These are phyloP conservation scores for Phytopythium montanum DNA, from an alignment of 352 stramenopile species.

Conservation along the genomic window DNA sequence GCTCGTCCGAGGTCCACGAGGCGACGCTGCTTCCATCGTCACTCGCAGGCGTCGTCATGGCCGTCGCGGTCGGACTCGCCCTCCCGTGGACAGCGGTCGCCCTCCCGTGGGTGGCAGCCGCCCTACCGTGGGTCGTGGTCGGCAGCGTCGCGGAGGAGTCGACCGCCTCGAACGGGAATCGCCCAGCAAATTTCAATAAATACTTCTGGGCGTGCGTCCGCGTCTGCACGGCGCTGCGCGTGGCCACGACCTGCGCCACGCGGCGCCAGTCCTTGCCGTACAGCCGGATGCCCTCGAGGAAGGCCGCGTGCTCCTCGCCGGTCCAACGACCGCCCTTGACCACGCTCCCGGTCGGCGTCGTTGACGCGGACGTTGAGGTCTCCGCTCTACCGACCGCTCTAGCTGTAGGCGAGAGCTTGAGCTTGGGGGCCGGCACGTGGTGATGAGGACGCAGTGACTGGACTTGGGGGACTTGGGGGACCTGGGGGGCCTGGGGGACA, in stretches of 20 bases:
- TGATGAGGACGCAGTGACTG: constrained; percentile 5
- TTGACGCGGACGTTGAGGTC: background rate
- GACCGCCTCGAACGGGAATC: constrained; percentile 68
- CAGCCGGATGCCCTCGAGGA: constrained; percentile 83
- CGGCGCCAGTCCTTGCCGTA: constrained; percentile 87
- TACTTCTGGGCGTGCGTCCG: constrained; percentile 90
- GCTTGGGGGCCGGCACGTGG: constrained; percentile 12
- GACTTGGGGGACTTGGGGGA: no score
- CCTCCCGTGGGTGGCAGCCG: no score
- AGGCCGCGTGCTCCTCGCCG: constrained; percentile 80
- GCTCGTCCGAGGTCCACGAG: constrained; percentile 34
- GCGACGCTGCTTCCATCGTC: constrained; percentile 27
- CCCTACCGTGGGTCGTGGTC: no score
- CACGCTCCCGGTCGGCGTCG: constrained; percentile 9
- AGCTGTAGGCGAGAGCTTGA: no score
- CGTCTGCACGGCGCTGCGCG: constrained; percentile 84
- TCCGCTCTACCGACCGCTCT: constrained; percentile 15
- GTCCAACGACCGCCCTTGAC: constrained; percentile 87
- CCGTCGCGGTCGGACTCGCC: constrained; percentile 25
- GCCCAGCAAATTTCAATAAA: constrained; percentile 90
- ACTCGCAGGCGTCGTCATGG: constrained; percentile 19
- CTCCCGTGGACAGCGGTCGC: constrained; percentile 12
- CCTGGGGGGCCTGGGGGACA: no score
- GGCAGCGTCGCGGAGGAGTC: background rate
- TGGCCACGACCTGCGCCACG: constrained; percentile 79